Evolutionary conservation across 305 asterid species (phyloP).

Genomic region (Solanum chacoense): DNA sequence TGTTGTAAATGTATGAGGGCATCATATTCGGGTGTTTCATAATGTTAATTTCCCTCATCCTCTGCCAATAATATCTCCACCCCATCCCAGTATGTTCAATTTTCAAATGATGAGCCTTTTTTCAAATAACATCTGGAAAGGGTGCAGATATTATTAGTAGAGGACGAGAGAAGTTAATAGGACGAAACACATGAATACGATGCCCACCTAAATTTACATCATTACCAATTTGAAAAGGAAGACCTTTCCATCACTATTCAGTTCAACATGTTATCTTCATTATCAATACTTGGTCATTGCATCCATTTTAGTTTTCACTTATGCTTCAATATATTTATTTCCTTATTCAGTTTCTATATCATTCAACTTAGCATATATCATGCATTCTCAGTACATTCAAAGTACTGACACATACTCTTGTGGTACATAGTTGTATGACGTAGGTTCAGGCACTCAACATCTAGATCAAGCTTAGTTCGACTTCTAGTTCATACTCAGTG

Average conservation of each 20-base stretch:
- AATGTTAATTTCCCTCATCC: background rate
- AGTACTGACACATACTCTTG: background rate
- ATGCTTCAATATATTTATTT: background rate
- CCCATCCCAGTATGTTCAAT: background rate
- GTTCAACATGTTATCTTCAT: background rate
- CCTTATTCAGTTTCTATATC: background rate
- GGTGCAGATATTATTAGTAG: background rate
- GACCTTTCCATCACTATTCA: background rate
- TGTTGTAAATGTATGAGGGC: background rate
- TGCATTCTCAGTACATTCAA: background rate
- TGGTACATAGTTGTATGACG: background rate
- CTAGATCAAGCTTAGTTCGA: background rate
- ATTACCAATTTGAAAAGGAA: background rate
- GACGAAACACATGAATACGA: background rate
- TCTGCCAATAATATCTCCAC: background rate
- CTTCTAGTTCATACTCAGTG: background rate
- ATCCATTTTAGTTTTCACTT: background rate
- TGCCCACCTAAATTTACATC: background rate
- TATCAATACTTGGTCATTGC: background rate
- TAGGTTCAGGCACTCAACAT: background rate
- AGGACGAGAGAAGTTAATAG: background rate
- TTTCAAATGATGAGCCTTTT: background rate
- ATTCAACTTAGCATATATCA: background rate
- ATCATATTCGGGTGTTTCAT: background rate
- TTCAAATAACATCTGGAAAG: background rate